Conservation (phyloP, 257 asterid species). For the Plantago major region DNA sequence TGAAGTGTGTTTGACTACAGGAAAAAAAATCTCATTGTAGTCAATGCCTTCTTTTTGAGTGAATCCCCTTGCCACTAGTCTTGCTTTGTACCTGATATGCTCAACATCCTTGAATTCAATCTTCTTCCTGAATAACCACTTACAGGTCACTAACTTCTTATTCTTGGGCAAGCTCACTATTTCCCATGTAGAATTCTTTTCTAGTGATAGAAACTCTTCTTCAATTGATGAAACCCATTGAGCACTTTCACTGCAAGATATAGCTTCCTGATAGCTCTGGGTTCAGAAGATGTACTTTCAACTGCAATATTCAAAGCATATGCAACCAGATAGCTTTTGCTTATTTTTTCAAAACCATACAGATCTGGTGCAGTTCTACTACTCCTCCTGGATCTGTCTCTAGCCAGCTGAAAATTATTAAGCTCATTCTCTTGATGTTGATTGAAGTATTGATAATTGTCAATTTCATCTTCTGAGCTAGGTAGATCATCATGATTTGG, state of each 20-base stretch:
- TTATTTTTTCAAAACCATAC: neutral
- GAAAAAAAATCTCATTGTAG: slow-evolving; percentile 1
- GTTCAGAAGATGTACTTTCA: neutral
- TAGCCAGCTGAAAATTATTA: neutral
- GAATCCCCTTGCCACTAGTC: slow-evolving; percentile 1
- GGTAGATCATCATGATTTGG: too few relatives aligned
- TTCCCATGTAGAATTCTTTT: neutral
- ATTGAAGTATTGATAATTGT: too few relatives aligned
- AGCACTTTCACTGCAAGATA: neutral
- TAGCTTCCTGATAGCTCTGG: neutral
- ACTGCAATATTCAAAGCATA: neutral
- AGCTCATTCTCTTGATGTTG: too few relatives aligned
- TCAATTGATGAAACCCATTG: neutral
- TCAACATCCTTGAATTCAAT: neutral
- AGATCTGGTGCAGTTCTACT: neutral
- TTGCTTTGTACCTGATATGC: neutral
- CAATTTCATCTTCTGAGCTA: too few relatives aligned
- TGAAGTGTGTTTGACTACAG: neutral
- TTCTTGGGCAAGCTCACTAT: neutral
- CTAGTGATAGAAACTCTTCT: neutral
- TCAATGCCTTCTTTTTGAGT: slow-evolving; percentile 2
- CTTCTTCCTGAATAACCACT: neutral
- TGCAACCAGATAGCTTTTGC: too few relatives aligned
- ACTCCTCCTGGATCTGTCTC: neutral
- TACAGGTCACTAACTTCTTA: neutral